These are phyloP conservation scores for Pelargonium myrrhifolium DNA, from an alignment of 441 rosid genomes.

Conservation along the genomic window DNA sequence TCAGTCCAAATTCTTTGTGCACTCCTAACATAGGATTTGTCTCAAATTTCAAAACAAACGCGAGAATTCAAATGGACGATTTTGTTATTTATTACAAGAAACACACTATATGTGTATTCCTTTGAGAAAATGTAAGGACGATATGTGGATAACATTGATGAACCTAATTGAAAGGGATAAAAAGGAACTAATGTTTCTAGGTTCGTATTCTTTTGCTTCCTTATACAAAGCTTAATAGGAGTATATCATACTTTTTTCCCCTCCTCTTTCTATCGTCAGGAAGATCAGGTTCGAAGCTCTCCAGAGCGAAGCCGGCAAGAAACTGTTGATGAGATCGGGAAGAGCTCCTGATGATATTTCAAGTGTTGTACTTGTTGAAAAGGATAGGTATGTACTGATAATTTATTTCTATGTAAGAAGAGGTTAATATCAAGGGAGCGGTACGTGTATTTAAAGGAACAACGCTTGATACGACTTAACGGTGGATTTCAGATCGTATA, in stretches of 20 bases:
- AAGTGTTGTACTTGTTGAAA: slow-evolving; percentile 77
- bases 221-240: no score
- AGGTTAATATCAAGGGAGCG: neutral
- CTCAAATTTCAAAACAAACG: no score
- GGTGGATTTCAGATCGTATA: slow-evolving; percentile 50
- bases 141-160: no score
- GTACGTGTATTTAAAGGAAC: neutral
- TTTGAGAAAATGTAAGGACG: no score
- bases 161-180: no score
- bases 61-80: no score
- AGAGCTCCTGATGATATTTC: slow-evolving; percentile 96
- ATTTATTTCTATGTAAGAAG: neutral
- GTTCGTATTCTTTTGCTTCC: no score
- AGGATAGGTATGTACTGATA: slow-evolving; percentile 44
- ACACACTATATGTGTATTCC: no score
- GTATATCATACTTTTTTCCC: neutral
- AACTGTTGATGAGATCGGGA: slow-evolving; percentile 71
- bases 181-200: no score
- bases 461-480: neutral
- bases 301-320: slow-evolving; percentile 76
- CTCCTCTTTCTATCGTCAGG: slow-evolving; percentile 28
- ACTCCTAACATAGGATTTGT: no score
- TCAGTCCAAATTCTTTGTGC: no score
- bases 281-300: slow-evolving; percentile 82
- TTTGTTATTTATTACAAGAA: no score